Percentiles rank a stretch among this genome's conserved stretches.
Evolutionary conservation across 2,329 filamentous ascomycete genomes (phyloP).

Genomic region (Neopestalotiopsis sp.): DNA sequence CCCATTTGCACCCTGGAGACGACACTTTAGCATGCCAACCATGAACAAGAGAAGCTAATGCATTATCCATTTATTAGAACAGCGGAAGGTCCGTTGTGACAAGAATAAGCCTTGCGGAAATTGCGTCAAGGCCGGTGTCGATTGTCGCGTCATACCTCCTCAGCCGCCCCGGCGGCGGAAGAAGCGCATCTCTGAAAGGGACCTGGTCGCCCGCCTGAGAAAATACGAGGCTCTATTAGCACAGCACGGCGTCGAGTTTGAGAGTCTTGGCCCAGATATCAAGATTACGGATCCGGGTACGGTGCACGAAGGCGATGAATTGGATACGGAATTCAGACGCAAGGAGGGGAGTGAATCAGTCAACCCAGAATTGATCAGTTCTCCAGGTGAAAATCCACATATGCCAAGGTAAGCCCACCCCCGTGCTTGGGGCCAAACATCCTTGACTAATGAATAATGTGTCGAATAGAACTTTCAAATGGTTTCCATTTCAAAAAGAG

Average conservation of each 20-base stretch:
- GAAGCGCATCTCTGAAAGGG: slow-evolving; percentile 72
- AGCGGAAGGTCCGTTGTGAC: slow-evolving; percentile 78
- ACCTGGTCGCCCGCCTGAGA: slow-evolving; percentile 71
- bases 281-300: slow-evolving; percentile 44
- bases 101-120: slow-evolving; percentile 74
- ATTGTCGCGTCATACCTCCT: slow-evolving; percentile 66
- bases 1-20: background rate
- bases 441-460: slow-evolving; percentile 16
- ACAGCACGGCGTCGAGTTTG: slow-evolving; percentile 72
- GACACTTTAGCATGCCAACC: background rate
- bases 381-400: slow-evolving; percentile 35
- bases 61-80: slow-evolving; percentile 47
- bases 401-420: slow-evolving; percentile 31
- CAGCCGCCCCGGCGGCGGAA: slow-evolving; percentile 63
- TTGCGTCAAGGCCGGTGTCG: slow-evolving; percentile 66
- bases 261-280: slow-evolving; percentile 64
- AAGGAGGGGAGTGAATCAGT: slow-evolving; percentile 55
- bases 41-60: background rate
- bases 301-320: slow-evolving; percentile 59
- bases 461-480: slow-evolving; percentile 44
- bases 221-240: slow-evolving; percentile 71
- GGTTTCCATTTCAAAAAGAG: slow-evolving; percentile 60
- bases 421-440: slow-evolving; percentile 1
- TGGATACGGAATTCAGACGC: slow-evolving; percentile 58
- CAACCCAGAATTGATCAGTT: slow-evolving; percentile 40